A percentile compares a stretch with the other conserved stretches of the same genome.
phyloP scores from a whole-genome alignment of 371 early-diverging fungal species.

The Globomyces sp. region DNA sequence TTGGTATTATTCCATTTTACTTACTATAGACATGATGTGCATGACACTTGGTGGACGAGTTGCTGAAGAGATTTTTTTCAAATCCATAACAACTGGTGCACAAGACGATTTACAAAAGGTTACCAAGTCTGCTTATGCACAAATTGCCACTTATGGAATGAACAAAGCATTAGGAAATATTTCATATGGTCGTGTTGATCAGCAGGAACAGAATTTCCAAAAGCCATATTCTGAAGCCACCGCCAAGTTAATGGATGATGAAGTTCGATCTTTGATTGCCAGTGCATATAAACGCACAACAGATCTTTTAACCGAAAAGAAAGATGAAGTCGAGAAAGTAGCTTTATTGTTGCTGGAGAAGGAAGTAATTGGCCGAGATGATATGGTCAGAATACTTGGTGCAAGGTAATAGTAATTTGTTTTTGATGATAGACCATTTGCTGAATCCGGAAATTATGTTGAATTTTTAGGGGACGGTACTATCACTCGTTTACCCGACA shows the following conservation, averaged over 20 bases:
- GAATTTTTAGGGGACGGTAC: constrained; percentile 32
- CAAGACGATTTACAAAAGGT: constrained; percentile 96
- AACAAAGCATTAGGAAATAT: constrained; percentile 83
- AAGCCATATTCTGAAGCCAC: constrained; percentile 97
- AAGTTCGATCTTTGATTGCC: constrained; percentile 82
- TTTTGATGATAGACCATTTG: constrained; percentile 23
- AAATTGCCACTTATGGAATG: constrained; percentile 95
- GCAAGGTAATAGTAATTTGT: constrained; percentile 33
- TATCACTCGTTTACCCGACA: background rate
- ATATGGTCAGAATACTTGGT: constrained; percentile 90
- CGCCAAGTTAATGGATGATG: constrained; percentile 89
- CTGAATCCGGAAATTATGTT: constrained; percentile 33
- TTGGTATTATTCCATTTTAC: constrained; percentile 21
- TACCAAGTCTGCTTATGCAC: constrained; percentile 95
- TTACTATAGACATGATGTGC: constrained; percentile 78
- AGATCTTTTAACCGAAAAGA: constrained; percentile 75
- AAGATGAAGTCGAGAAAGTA: constrained; percentile 86
- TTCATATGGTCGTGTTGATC: constrained; percentile 68
- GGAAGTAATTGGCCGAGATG: constrained; percentile 94
- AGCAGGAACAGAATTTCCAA: constrained; percentile 73
- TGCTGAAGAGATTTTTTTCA: constrained; percentile 93
- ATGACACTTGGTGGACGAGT: constrained; percentile 98
- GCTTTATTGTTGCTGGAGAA: constrained; percentile 89
- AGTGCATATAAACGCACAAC: constrained; percentile 79
- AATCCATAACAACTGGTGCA: constrained; percentile 85